phyloP scores from a whole-genome alignment of 176 grass and related monocot genomes.

The Aegilops umbellulata region DNA sequence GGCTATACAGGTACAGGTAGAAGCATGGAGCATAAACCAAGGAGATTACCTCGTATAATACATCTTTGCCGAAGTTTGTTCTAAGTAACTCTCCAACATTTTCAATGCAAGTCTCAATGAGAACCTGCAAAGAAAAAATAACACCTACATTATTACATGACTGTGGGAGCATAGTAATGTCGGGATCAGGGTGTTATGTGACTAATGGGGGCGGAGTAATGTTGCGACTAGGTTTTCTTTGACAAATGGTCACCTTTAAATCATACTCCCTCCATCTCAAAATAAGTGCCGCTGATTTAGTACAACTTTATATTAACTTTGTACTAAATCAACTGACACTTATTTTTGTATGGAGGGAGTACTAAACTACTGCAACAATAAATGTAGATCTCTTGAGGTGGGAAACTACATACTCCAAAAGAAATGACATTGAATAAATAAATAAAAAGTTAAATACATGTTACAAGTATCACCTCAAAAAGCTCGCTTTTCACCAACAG shows the following conservation, averaged over 20 bases:
- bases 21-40: neutral
- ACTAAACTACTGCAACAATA: neutral
- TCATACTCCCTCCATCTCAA: neutral
- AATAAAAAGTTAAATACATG: neutral
- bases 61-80: slow-evolving; percentile 86
- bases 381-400: neutral
- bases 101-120: slow-evolving; percentile 59
- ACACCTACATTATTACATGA: neutral
- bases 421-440: neutral
- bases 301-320: too few species aligned
- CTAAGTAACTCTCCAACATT: slow-evolving; percentile 72
- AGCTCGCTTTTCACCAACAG: slow-evolving; percentile 77
- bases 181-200: neutral
- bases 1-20: neutral
- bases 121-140: slow-evolving; percentile 44
- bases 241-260: neutral
- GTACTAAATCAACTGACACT: too few species aligned
- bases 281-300: too few species aligned
- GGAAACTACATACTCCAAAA: neutral
- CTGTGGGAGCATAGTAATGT: neutral
- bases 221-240: neutral
- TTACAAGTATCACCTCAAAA: slow-evolving; percentile 57
- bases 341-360: too few species aligned
- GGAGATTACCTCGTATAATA: slow-evolving; percentile 69
- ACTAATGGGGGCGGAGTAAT: neutral